phyloP scores from a whole-genome alignment of 805 yeast species.

The Wickerhamomyces xylosicus region DNA sequence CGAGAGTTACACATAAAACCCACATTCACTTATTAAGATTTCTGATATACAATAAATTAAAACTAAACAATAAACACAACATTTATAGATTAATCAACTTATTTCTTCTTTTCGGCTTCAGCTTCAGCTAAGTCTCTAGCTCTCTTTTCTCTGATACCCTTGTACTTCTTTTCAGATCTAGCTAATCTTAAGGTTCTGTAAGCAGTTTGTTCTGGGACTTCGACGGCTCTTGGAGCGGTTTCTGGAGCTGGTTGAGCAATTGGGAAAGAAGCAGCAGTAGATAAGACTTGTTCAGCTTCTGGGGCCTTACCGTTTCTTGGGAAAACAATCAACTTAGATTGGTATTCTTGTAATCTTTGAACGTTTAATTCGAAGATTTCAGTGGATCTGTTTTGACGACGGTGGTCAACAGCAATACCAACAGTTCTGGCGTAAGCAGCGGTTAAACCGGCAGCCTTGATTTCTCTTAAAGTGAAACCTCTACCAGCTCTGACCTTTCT shows the following conservation, averaged over 20 bases:
- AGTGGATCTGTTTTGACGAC: constrained; percentile 96
- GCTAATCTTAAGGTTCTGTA: constrained; percentile 93
- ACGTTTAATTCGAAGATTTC: constrained; percentile 94
- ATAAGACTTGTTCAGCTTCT: constrained; percentile 68
- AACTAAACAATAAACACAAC: background rate
- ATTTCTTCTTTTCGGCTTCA: constrained; percentile 99
- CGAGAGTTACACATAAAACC: no score
- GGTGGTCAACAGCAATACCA: constrained; percentile 99
- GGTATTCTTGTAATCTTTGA: constrained; percentile 93
- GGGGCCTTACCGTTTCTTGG: constrained; percentile 83
- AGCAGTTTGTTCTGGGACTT: constrained; percentile 60
- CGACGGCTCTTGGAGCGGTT: constrained; percentile 79
- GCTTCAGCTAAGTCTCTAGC: constrained; percentile 97
- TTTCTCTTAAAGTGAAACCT: constrained; percentile 97
- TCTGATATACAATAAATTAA: constrained; percentile 14
- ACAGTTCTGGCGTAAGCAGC: constrained; percentile 95
- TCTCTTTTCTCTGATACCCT: constrained; percentile 97
- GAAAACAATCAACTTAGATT: constrained; percentile 90
- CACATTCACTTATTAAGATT: no score
- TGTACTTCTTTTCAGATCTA: constrained; percentile 86
- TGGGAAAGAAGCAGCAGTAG: constrained; percentile 82
- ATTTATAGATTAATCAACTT: constrained; percentile 23
- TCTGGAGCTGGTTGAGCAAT: constrained; percentile 69
- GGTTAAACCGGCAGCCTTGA: constrained; percentile 94
- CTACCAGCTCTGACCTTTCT: constrained; percentile 99